Conservation (phyloP, 2,329 filamentous ascomycete species). For the Cryphonectria carpinicola region DNA sequence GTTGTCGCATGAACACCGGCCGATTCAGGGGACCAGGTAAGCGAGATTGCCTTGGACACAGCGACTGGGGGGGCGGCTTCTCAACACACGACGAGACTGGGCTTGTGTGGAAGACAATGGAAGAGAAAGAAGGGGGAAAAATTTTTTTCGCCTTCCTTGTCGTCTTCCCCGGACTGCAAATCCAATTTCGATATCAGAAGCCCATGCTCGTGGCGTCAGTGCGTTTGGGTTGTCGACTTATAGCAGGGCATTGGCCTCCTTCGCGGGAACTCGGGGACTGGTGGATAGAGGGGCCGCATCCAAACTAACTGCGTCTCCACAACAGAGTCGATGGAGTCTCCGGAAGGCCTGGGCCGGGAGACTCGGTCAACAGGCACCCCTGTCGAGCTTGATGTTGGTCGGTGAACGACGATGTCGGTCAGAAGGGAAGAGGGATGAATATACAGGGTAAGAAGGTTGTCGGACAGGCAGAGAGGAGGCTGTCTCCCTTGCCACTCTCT, state of each 20-base stretch:
- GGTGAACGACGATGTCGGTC: background rate
- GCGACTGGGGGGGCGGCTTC: conserved; percentile 20
- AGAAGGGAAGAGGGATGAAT: background rate
- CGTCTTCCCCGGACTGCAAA: conserved; percentile 4
- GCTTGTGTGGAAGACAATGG: background rate
- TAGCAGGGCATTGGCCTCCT: conserved; percentile 14
- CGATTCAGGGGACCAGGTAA: conserved; percentile 24
- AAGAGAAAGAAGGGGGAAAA: conserved; percentile 20
- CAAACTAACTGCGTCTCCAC: conserved; percentile 18
- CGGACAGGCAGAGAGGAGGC: background rate
- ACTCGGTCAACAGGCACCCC: conserved; percentile 14
- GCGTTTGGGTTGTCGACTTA: conserved; percentile 9
- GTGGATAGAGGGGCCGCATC: conserved; percentile 15
- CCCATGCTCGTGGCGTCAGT: conserved; percentile 14
- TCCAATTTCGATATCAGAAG: conserved; percentile 22
- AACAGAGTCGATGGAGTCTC: conserved; percentile 6
- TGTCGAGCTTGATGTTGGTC: conserved; percentile 18
- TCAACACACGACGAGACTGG: conserved; percentile 21
- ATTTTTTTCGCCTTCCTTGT: conserved; percentile 27
- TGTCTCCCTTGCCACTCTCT: background rate
- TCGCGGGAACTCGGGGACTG: conserved; percentile 14
- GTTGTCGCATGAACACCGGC: conserved; percentile 19
- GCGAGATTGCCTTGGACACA: conserved; percentile 28
- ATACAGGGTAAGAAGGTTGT: background rate
- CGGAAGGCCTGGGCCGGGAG: conserved; percentile 21